Conservation (phyloP, 192 early-diverging fungal species). For the Rhizoclosmatium sp. region DNA sequence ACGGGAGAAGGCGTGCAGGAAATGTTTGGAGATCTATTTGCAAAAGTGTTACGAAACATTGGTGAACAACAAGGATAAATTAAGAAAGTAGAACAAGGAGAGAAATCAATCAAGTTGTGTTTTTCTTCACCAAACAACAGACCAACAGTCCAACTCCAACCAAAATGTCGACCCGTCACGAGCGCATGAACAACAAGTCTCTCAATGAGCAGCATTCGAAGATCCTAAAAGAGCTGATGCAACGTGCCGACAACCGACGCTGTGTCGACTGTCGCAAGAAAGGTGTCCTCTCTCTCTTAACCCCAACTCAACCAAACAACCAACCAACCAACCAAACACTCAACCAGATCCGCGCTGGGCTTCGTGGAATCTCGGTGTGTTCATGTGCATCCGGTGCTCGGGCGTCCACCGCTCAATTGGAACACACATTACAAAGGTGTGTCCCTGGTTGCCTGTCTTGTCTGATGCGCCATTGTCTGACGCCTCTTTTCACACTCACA, state of each 20-base stretch:
- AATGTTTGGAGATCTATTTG: slow-evolving; percentile 56
- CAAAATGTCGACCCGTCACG: slow-evolving; percentile 62
- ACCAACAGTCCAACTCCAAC: background rate
- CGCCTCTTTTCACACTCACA: background rate
- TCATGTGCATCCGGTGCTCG: slow-evolving; percentile 93
- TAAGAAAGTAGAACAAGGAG: background rate
- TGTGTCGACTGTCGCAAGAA: slow-evolving; percentile 87
- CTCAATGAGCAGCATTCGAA: slow-evolving; percentile 74
- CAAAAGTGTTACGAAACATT: slow-evolving; percentile 33
- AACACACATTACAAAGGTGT: slow-evolving; percentile 87
- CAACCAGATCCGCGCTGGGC: slow-evolving; percentile 77
- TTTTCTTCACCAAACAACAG: background rate
- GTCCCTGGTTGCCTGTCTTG: background rate
- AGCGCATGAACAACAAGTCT: slow-evolving; percentile 74
- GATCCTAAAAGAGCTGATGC: slow-evolving; percentile 76
- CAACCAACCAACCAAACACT: background rate
- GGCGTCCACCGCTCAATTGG: slow-evolving; percentile 85
- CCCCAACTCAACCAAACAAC: background rate
- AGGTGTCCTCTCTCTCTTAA: slow-evolving; percentile 52
- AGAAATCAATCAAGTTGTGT: background rate
- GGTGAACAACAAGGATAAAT: background rate
- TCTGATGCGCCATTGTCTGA: background rate
- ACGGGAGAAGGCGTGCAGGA: slow-evolving; percentile 55
- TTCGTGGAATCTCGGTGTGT: slow-evolving; percentile 90
- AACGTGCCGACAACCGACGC: slow-evolving; percentile 70